Percentiles rank a stretch among this genome's conserved stretches.
Evolutionary conservation across 805 yeast genomes (phyloP).

Genomic region (Priceomyces fermenticarens): DNA sequence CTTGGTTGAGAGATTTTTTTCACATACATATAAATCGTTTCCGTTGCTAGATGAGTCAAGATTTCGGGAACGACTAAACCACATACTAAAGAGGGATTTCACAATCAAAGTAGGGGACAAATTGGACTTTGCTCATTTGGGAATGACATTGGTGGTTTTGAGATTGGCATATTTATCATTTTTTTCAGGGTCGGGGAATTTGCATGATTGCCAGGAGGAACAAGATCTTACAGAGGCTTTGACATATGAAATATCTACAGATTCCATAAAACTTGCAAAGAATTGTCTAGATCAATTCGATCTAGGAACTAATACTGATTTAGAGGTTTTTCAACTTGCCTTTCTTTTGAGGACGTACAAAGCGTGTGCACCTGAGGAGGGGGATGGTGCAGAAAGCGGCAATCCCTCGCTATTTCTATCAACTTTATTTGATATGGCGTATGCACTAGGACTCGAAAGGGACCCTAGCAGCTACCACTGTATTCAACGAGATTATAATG

Average conservation of each 20-base stretch:
- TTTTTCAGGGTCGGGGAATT: not conserved
- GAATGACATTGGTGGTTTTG: slow-evolving; percentile 31
- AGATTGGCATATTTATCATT: not conserved
- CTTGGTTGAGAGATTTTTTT: slow-evolving; percentile 48
- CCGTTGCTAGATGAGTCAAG: slow-evolving; percentile 61
- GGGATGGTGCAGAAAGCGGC: slow-evolving; percentile 40
- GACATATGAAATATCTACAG: not conserved
- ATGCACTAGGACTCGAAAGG: slow-evolving; percentile 44
- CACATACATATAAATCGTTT: slow-evolving; percentile 53
- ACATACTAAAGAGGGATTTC: slow-evolving; percentile 39
- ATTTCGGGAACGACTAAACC: slow-evolving; percentile 37
- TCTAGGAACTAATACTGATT: slow-evolving; percentile 42
- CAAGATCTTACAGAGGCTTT: not conserved
- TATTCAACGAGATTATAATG: slow-evolving; percentile 13
- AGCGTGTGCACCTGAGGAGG: slow-evolving; percentile 55
- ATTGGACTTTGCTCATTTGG: slow-evolving; percentile 29
- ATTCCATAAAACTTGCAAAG: not conserved
- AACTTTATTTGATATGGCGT: slow-evolving; percentile 40
- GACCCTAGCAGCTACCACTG: slow-evolving; percentile 34
- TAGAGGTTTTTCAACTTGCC: slow-evolving; percentile 61
- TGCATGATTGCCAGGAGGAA: not conserved
- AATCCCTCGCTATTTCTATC: slow-evolving; percentile 20
- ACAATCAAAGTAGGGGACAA: slow-evolving; percentile 23
- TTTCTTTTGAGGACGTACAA: slow-evolving; percentile 55
- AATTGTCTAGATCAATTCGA: slow-evolving; percentile 47